These are phyloP conservation scores for Echria macrotheca DNA, from an alignment of 495 filamentous ascomycete species.

Conservation along the genomic window DNA sequence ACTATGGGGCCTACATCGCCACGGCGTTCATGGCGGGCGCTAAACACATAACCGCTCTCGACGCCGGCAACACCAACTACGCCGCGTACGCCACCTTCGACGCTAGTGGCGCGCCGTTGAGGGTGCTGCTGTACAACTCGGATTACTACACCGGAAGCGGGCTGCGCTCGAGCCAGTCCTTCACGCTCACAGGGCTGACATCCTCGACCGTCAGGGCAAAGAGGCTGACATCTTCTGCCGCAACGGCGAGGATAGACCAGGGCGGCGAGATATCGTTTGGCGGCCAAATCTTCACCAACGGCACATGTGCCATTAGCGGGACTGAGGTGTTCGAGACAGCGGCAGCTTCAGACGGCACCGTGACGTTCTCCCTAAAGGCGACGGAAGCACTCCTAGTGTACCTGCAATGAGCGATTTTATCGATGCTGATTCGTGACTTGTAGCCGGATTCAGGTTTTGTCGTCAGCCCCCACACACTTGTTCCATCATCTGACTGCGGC, in stretches of 20 bases:
- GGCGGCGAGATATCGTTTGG: slow-evolving; percentile 44
- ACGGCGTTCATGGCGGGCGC: slow-evolving; percentile 49
- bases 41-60: slow-evolving; percentile 45
- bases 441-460: too few species aligned
- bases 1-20: slow-evolving; percentile 54
- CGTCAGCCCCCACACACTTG: too few species aligned
- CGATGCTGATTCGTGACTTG: too few species aligned
- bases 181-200: slow-evolving; percentile 41
- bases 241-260: slow-evolving; percentile 44
- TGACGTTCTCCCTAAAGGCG: slow-evolving; percentile 44
- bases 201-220: slow-evolving; percentile 40
- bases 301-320: slow-evolving; percentile 44
- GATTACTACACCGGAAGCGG: slow-evolving; percentile 53
- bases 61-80: slow-evolving; percentile 43
- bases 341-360: slow-evolving; percentile 36
- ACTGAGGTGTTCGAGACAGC: slow-evolving; percentile 38
- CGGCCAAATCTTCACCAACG: slow-evolving; percentile 50
- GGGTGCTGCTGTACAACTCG: slow-evolving; percentile 51
- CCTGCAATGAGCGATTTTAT: slow-evolving; percentile 24
- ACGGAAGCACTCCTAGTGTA: slow-evolving; percentile 54
- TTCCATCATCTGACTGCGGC: too few species aligned
- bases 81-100: slow-evolving; percentile 51
- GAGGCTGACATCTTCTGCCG: slow-evolving; percentile 49
- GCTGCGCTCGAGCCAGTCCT: slow-evolving; percentile 39
- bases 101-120: slow-evolving; percentile 31